Evolutionary conservation across 164 flowering plant species (phyloP), one percentile per base, ranked within the genome.

Genomic region (Echeveria elegans): DNA sequence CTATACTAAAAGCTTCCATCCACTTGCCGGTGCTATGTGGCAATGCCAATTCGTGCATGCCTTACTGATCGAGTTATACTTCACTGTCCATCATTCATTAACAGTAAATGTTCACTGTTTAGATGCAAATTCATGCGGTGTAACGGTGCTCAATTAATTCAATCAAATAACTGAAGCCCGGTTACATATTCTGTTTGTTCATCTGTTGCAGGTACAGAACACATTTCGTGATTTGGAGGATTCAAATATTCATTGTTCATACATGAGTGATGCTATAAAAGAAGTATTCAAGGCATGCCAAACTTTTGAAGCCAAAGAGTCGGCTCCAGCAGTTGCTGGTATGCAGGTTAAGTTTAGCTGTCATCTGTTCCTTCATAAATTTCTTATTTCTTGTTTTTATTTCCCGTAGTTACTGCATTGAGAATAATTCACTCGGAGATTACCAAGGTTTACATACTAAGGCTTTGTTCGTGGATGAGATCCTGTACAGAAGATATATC

Each of bases 391-490:
- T 26, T 26, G 66, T 73, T 61, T 26, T 52, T 26, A 60, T 64
- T 16, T 72, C 67, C 65, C 6, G 73, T 90, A 95, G 99, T 87
- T 58, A 71, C 67, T 53, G 89, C 84, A 19, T 67, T 95, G 68
- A 78, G 84, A 56, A 16, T 79, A 4, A 88, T 95, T 70, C 88
- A 86, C 69, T 81, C 80, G 29, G 97, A 92, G 76, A 74, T 92
- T 65, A 80, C 86, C 63, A 95, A 85, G 80, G 83, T 88, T 68
- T 95, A 92, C 74, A 82, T 89, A 72, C 64, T 81, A 47, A 83
- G 99, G 79, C 91, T 92, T 40, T 89, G 99, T 78, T 86, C 96
- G 23, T 90, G 99, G 97, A 87, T 92, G 97, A 82, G 96, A 45
- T 72, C 82, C 65, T 78, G 89, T 32, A 83, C 82, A n/a, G 96